phyloP scores from a whole-genome alignment of 257 asterid genomes.

The Solanum corneliomulleri region DNA sequence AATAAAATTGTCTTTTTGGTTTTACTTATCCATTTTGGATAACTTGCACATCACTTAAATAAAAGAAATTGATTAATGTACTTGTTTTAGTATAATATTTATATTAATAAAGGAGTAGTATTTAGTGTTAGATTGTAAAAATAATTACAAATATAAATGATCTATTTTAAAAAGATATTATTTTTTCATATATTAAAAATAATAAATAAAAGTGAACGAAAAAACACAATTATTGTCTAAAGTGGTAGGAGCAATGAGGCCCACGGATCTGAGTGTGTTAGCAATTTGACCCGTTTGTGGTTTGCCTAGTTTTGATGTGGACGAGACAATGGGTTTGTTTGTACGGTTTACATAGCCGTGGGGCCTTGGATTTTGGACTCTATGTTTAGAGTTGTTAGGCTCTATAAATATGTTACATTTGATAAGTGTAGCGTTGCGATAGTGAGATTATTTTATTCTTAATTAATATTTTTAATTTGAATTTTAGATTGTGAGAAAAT shows the following conservation, averaged over 20 bases:
- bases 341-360: conserved; percentile 3
- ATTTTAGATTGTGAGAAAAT: accelerated
- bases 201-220: too few species aligned
- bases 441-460: accelerated
- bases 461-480: accelerated
- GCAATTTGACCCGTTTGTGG: not conserved
- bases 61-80: too few species aligned
- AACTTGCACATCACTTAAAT: not conserved
- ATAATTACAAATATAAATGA: too few species aligned
- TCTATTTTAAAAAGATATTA: too few species aligned
- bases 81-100: too few species aligned
- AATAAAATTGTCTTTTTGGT: not conserved
- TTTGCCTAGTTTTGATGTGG: conserved; percentile 2
- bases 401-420: not conserved
- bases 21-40: not conserved
- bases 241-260: not conserved
- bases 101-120: too few species aligned
- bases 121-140: too few species aligned
- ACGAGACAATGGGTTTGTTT: not conserved
- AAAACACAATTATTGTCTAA: not conserved
- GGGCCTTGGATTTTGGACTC: not conserved
- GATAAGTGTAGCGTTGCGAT: too few species aligned
- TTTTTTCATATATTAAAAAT: too few species aligned
- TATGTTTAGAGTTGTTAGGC: not conserved
- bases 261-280: not conserved